Base-by-base conservation (phyloP, 1,139 yeast species). In the Saccharomyces pastorianus region DNA sequence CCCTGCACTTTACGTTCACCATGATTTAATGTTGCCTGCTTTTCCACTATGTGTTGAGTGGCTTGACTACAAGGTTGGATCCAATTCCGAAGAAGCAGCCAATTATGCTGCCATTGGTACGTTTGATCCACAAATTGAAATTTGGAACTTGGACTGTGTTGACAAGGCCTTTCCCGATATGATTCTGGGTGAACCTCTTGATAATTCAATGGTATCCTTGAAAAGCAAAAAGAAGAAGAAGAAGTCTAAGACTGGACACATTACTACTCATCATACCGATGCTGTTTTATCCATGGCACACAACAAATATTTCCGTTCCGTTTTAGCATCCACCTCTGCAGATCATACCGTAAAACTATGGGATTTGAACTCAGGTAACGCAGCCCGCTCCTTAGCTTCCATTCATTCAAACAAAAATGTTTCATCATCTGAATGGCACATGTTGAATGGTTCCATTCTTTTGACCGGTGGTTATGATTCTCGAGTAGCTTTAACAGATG, bases 11-110 rank as follows among this genome's bases (percentile, higher is more conserved):
- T 93, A 93, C 65, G 95, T 93, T 52, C 99, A 93, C 68, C 99
- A 93, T 73, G 99, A 95, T 70, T 75, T 93, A 61, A 88, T 93
- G 96, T 79, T 93, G 57, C 99, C 99, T 2, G 88, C 97, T 2
- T 93, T 93, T 78, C 99, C 99, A 47, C 77, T 93, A 57, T 88
- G 97, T 69, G 93, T 93, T 38, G 99, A 95, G 71, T 91, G 99
- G 97, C 72, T 93, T 58, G 87, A 89, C 70, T 87, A 80, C 70
- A 79, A 78, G 61, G 89, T 91, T 32, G 78, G 77, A 8, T 65
- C 71, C n/a, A 66, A 70, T 6, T 67, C 68, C 9, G 70, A 68
- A 38, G 78, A 80, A 58, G 74, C 83, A 46, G 97, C 96, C 8
- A 93, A 90, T 70, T 89, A 88, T 71, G 98, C 96, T 1, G 99